phyloP scores from a whole-genome alignment of 2,329 filamentous ascomycete species.

The Ceratocystis cacaofunesta region DNA sequence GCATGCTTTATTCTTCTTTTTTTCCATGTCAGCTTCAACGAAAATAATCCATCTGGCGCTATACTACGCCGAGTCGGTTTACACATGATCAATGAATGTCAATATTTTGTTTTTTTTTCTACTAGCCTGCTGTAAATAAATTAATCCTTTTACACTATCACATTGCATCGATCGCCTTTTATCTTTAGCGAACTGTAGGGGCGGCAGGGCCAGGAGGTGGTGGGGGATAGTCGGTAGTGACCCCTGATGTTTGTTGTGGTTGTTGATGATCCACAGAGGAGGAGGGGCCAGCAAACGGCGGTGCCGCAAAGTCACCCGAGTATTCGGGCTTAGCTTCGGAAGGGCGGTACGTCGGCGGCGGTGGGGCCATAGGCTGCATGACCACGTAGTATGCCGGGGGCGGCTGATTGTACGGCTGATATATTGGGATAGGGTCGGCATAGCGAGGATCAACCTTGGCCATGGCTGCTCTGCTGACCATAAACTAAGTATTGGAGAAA shows the following conservation, averaged over 20 bases:
- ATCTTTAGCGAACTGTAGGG: neutral
- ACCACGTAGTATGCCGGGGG: slow-evolving; percentile 26
- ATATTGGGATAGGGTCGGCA: slow-evolving; percentile 30
- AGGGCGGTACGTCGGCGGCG: slow-evolving; percentile 44
- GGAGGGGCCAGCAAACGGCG: slow-evolving; percentile 21
- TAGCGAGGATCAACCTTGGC: slow-evolving; percentile 36
- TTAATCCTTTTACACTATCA: neutral
- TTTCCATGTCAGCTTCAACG: too few relatives aligned
- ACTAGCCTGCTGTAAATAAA: slow-evolving; percentile 4
- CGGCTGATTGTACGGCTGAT: slow-evolving; percentile 23
- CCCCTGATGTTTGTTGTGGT: slow-evolving; percentile 4
- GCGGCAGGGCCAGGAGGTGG: slow-evolving; percentile 5
- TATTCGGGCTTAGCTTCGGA: slow-evolving; percentile 36
- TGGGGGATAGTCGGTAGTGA: slow-evolving; percentile 15
- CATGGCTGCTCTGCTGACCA: slow-evolving; percentile 34
- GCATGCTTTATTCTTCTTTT: too few relatives aligned
- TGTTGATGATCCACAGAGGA: neutral
- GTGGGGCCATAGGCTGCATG: slow-evolving; percentile 40
- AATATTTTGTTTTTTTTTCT: neutral
- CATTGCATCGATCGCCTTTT: neutral
- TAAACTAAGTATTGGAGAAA: slow-evolving; percentile 28
- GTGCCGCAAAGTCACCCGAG: slow-evolving; percentile 31
- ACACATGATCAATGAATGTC: neutral
- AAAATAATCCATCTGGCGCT: too few relatives aligned
- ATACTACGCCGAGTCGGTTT: too few relatives aligned